A percentile compares a stretch with the other conserved stretches of the same genome.
These are phyloP conservation scores for Iberis pinnata DNA, from an alignment of 345 rosid species.

Conservation along the genomic window DNA sequence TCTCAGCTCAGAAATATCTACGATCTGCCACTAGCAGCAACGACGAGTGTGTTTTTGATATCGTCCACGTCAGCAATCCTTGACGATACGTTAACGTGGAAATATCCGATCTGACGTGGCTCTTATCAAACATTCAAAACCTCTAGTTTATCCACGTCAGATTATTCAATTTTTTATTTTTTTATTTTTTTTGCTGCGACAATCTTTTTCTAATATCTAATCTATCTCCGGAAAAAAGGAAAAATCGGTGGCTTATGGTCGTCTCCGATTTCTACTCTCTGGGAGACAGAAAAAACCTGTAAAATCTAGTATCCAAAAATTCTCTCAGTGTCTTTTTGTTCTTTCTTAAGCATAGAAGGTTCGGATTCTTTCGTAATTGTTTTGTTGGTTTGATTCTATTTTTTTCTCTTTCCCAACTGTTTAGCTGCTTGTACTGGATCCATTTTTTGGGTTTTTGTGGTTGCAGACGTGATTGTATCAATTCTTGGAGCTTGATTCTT, in stretches of 20 bases:
- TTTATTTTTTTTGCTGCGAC: neutral
- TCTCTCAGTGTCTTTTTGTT: neutral
- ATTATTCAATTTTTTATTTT: conserved; percentile 7
- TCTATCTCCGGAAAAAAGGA: conserved; percentile 9
- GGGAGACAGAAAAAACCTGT: conserved; percentile 16
- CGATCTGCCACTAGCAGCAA: conserved; percentile 13
- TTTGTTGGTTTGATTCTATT: conserved; percentile 6
- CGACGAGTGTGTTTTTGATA: conserved; percentile 41
- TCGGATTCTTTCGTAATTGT: conserved; percentile 2
- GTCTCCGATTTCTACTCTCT: conserved; percentile 28
- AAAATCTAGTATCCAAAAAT: too few relatives aligned
- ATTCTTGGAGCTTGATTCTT: conserved; percentile 16
- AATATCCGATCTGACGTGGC: conserved; percentile 36
- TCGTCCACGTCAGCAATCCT: conserved; percentile 37
- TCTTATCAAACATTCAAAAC: conserved; percentile 17
- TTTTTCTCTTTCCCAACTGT: conserved; percentile 10
- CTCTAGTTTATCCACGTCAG: conserved; percentile 51
- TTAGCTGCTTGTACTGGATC: conserved; percentile 21
- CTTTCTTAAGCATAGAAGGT: conserved; percentile 23
- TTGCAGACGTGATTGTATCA: conserved; percentile 6
- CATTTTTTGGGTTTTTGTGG: neutral
- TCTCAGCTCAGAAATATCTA: conserved; percentile 18
- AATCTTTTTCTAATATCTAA: conserved; percentile 25
- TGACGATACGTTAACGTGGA: conserved; percentile 20
- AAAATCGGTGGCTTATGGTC: conserved; percentile 32